These are phyloP conservation scores for Pisolithus sp. DNA, from an alignment of 768 basidiomycete species.

Conservation along the genomic window DNA sequence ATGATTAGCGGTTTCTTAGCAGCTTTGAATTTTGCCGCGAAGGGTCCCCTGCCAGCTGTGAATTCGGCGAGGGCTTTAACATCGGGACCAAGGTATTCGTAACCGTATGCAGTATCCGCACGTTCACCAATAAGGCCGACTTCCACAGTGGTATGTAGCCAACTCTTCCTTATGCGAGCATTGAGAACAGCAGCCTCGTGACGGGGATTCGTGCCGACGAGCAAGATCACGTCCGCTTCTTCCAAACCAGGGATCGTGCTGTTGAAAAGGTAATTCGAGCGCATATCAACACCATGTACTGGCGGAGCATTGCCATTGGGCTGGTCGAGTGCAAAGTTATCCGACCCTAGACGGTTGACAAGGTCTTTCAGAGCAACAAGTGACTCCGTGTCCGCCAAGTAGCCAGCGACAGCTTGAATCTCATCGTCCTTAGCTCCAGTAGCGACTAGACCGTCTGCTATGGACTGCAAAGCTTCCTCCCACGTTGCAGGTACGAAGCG, in stretches of 20 bases:
- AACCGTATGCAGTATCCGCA: conserved; percentile 88
- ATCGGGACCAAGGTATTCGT: conserved; percentile 81
- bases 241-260: conserved; percentile 86
- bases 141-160: conserved; percentile 82
- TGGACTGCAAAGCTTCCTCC: conserved; percentile 79
- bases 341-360: conserved; percentile 87
- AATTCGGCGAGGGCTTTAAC: conserved; percentile 73
- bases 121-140: conserved; percentile 87
- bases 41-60: conserved; percentile 67
- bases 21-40: conserved; percentile 79
- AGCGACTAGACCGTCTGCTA: conserved; percentile 69
- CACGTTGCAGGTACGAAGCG: conserved; percentile 86
- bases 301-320: conserved; percentile 61
- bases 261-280: conserved; percentile 97
- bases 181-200: conserved; percentile 97
- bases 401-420: conserved; percentile 91
- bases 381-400: conserved; percentile 89
- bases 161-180: conserved; percentile 92
- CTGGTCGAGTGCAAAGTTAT: conserved; percentile 84
- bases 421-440: conserved; percentile 86
- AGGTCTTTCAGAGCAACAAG: conserved; percentile 92
- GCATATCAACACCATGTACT: conserved; percentile 78
- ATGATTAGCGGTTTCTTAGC: conserved; percentile 92
- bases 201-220: conserved; percentile 94
- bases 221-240: conserved; percentile 84